Evolutionary conservation across 345 rosid species (phyloP), one percentile per base, ranked within the genome.

Genomic region (Triadica sebifera): DNA sequence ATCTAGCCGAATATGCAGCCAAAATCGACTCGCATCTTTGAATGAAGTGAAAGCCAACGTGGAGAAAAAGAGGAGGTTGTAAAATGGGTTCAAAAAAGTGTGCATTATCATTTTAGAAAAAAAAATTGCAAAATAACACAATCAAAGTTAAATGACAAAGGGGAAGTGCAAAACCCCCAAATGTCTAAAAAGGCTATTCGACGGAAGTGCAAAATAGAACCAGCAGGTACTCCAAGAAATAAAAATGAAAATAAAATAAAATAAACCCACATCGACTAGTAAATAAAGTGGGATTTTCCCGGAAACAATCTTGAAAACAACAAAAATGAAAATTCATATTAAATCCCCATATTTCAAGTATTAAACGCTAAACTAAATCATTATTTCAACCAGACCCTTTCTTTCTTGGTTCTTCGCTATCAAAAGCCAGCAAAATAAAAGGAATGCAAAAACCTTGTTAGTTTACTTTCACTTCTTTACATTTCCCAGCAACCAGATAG

Each of bases 401-500:
- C 49, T 61, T 61, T 6, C 20, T 34, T 12, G n/a, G 19, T 61
- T 15, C 20, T 61, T 12, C 10, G 19, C 45, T 13, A 61, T 60
- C n/a, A 1, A 60, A 29, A 60, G 12, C 52, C 22, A 43, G 59
- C 25, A 22, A 61, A 47, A 19, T 4, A 4, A 6, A 8, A 37
- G 8, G 43, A 19, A 16, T 2, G 11, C 5, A 9, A 39, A 20
- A 25, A 58, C 12, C 37, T 17, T 47, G 5, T 37, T 49, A 56
- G 29, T 24, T 8, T 37, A 17, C 8, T 64, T 50, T 65, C 46
- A 46, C 8, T 49, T 49, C 13, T 49, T 49, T 29, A 29, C 52
- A 5, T 64, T 25, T 45, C 58, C 56, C 49, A 45, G 46, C 12
- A 71, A 11, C 63, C 61, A 57, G 66, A 72, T 68, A 67, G 9